Conservation (phyloP, 2,329 filamentous ascomycete species). For the Alternaria dauci region DNA sequence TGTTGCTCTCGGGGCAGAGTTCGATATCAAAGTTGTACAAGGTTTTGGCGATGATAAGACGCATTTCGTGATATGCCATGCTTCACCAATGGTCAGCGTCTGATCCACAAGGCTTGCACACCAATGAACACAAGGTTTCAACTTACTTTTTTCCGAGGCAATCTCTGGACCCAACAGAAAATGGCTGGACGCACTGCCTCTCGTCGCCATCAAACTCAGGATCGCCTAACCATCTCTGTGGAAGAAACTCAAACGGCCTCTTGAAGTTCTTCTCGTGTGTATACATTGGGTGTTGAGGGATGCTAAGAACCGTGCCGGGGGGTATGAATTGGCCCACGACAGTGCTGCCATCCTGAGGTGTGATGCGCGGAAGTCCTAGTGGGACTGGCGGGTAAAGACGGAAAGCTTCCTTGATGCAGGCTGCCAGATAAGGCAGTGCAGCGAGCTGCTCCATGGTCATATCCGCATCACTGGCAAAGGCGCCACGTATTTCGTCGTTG, state of each 20-base stretch:
- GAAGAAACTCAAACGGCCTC: conserved; percentile 48
- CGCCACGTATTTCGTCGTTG: conserved; percentile 37
- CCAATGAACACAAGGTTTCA: neutral
- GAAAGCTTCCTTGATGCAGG: conserved; percentile 54
- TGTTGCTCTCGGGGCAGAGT: conserved; percentile 42
- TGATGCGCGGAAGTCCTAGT: conserved; percentile 43
- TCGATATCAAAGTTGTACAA: conserved; percentile 52
- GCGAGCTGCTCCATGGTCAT: conserved; percentile 46
- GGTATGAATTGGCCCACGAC: conserved; percentile 51
- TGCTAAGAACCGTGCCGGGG: conserved; percentile 24
- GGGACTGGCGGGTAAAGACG: conserved; percentile 55
- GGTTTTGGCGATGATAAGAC: conserved; percentile 51
- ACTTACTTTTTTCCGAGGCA: conserved; percentile 51
- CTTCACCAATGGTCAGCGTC: conserved; percentile 26
- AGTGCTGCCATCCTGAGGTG: conserved; percentile 47
- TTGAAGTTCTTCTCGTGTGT: conserved; percentile 43
- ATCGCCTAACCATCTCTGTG: conserved; percentile 53
- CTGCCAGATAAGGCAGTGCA: conserved; percentile 49
- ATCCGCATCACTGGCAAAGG: conserved; percentile 38
- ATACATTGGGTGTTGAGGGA: conserved; percentile 33
- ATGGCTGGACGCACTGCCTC: conserved; percentile 53
- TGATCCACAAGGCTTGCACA: neutral
- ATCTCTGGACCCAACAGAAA: conserved; percentile 55
- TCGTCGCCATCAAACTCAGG: conserved; percentile 38
- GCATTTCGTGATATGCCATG: conserved; percentile 54